Conservation (phyloP, 106 monocot species). For the Dendrobium catenatum region DNA sequence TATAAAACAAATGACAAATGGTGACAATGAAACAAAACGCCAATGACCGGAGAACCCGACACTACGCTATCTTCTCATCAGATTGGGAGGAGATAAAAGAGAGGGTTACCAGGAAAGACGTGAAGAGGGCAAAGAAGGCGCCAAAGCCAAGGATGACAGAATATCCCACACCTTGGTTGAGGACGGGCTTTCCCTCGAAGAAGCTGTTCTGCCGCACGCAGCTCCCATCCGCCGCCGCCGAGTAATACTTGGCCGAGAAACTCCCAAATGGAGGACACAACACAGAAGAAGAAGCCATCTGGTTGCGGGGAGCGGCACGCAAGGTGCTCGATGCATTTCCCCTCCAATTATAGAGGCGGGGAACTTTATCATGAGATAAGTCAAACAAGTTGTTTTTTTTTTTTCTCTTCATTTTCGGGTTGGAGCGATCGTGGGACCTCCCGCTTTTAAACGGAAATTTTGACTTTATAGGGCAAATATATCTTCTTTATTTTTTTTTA, state of each 20-base stretch:
- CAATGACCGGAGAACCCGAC: background rate
- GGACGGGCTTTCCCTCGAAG: constrained; percentile 69
- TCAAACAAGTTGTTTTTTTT: background rate
- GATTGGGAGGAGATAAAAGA: background rate
- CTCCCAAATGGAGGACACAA: constrained; percentile 50
- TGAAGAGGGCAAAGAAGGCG: constrained; percentile 96
- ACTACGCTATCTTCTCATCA: background rate
- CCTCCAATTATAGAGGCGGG: background rate
- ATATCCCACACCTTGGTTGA: constrained; percentile 81
- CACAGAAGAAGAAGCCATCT: constrained; percentile 13
- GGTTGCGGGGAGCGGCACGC: background rate
- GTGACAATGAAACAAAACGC: background rate
- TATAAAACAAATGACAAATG: background rate
- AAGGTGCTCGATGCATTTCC: background rate
- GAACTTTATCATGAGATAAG: background rate
- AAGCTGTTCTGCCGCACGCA: constrained; percentile 72
- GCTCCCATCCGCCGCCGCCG: constrained; percentile 30
- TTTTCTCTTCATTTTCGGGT: too few species aligned
- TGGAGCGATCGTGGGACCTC: too few species aligned
- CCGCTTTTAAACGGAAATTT: too few species aligned
- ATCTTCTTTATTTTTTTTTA: too few species aligned
- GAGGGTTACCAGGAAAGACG: constrained; percentile 69
- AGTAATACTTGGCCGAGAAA: constrained; percentile 68
- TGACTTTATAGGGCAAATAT: too few species aligned
- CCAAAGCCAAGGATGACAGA: constrained; percentile 86